A percentile compares a stretch with the other conserved stretches of the same genome.
phyloP scores from a whole-genome alignment of 441 rosid species.

The Corymbia calophylla region DNA sequence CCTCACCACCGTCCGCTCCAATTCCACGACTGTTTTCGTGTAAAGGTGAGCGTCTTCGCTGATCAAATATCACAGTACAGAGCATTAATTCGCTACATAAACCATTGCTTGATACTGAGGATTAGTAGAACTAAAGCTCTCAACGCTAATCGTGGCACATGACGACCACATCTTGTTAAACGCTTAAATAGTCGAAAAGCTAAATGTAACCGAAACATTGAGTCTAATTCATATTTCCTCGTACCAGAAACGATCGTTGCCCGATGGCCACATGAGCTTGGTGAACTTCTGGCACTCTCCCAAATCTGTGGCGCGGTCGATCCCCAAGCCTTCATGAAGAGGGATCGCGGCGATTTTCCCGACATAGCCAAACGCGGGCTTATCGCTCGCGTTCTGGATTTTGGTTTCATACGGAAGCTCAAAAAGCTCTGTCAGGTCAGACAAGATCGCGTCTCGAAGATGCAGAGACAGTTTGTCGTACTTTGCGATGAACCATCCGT shows the following conservation, averaged over 20 bases:
- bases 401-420: constrained; percentile 6
- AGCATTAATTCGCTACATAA: neutral
- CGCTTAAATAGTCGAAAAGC: neutral
- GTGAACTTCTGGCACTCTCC: constrained; percentile 2
- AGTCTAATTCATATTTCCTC: neutral
- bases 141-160: neutral
- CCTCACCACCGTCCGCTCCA: constrained; percentile 2
- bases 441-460: neutral
- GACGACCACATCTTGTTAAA: neutral
- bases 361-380: neutral
- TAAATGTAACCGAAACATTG: neutral
- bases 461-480: neutral
- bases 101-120: neutral
- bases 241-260: constrained; percentile 7
- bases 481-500: neutral
- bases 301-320: neutral
- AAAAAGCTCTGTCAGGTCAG: neutral
- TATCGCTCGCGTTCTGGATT: neutral
- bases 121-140: neutral
- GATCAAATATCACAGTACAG: neutral
- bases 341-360: constrained; percentile 1
- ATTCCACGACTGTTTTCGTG: neutral
- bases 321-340: constrained; percentile 8
- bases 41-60: neutral
- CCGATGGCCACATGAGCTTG: constrained; percentile 10